Evolutionary conservation across 2,329 filamentous ascomycete species (phyloP), one percentile per base, ranked within the genome.

Genomic region (Cercospora canescens): DNA sequence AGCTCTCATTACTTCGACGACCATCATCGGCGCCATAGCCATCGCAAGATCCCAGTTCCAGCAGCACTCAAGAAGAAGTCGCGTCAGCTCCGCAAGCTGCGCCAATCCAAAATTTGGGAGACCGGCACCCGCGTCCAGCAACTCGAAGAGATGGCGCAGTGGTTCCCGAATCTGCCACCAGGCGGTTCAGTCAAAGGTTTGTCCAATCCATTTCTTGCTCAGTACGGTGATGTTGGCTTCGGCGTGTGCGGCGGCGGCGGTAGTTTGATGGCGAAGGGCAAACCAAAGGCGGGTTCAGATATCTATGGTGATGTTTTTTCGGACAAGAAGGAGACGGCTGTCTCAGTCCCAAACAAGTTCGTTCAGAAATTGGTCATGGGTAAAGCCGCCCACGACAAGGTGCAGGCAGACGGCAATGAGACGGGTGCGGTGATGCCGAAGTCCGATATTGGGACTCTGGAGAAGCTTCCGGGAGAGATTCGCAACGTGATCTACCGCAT

Each of bases 401-500:
- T 50, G 45, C 21, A 50, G 24, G 12, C 45, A 28, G 12, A 24
- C 24, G 18, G 16, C 21, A 28, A 9, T 8, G 24, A 50, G 45
- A 50, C 26, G 24, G 14, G 21, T 6, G 45, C 45, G n/a, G n/a
- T n/a, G n/a, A 30, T 4, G 21, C 45, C 45, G 5, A n/a, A 34
- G 12, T 71, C 69, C 12, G 64, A 74, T 50, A 70, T 75, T 59
- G 72, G 73, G 11, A 64, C 61, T 45, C 67, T 75, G 64, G 35
- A 48, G 34, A 70, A 68, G 60, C 70, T 75, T 11, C 71, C 73
- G 7, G 72, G 71, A 24, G 72, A 74, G 56, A 30, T 74, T 14
- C 63, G 72, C 26, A 75, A 75, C 59, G 35, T 57, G 39, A 73
- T 75, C 60, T 75, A 74, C 64, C 72, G 71, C 45, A 37, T 70